Conservation (phyloP, 495 filamentous ascomycete genomes). For the Amniculicola lignicola region DNA sequence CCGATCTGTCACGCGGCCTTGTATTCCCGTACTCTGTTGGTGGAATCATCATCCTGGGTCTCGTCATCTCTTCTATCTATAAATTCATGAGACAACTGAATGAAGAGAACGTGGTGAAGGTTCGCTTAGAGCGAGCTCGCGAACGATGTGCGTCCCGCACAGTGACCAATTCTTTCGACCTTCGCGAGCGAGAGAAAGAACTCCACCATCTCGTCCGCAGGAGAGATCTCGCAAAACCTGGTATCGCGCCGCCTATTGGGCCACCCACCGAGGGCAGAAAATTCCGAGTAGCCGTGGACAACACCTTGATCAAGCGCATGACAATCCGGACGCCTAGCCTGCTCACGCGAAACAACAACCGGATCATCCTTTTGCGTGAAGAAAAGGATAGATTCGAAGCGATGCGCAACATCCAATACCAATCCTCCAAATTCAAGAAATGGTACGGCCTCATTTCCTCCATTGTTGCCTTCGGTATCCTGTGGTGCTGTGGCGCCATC, state of each 20-base stretch:
- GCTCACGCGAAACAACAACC: conserved; percentile 35
- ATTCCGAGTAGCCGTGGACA: conserved; percentile 12
- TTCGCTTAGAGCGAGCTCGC: conserved; percentile 59
- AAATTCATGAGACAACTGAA: conserved; percentile 61
- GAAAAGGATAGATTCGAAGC: conserved; percentile 47
- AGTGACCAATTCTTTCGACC: conserved; percentile 45
- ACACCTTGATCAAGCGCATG: conserved; percentile 1
- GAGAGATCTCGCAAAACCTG: neutral
- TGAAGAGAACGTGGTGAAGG: conserved; percentile 63
- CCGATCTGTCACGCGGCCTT: conserved; percentile 44
- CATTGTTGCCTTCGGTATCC: conserved; percentile 40
- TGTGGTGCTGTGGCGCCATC: conserved; percentile 46
- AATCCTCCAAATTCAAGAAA: conserved; percentile 40
- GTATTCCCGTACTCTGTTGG: conserved; percentile 48
- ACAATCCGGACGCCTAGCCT: neutral
- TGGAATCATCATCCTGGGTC: conserved; percentile 48
- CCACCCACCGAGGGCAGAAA: conserved; percentile 1
- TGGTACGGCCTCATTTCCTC: conserved; percentile 42
- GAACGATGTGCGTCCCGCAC: conserved; percentile 55
- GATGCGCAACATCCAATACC: conserved; percentile 44
- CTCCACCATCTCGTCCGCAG: conserved; percentile 24
- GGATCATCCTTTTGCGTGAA: conserved; percentile 40
- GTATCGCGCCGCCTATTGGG: conserved; percentile 2
- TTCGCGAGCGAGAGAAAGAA: conserved; percentile 23
- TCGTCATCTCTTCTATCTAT: conserved; percentile 44